A percentile compares a stretch with the other conserved stretches of the same genome.
These are phyloP conservation scores for Epichloe sp. DNA, from an alignment of 2,329 filamentous ascomycete genomes.

Conservation along the genomic window DNA sequence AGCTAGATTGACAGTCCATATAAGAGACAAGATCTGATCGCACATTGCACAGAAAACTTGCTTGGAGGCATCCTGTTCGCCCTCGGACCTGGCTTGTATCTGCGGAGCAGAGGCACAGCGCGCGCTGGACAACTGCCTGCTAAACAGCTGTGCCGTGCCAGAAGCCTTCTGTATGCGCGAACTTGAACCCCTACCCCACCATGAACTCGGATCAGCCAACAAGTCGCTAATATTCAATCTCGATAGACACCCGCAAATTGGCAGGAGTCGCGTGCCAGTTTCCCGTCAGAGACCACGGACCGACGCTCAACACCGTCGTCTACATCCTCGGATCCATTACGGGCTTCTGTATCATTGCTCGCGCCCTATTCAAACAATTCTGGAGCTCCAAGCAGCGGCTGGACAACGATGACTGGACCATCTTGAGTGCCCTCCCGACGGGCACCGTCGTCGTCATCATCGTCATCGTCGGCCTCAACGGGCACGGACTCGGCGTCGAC, in stretches of 20 bases:
- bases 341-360: slow-evolving; percentile 6
- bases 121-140: background rate
- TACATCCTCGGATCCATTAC: slow-evolving; percentile 7
- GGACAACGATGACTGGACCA: slow-evolving; percentile 19
- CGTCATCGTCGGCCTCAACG: slow-evolving; percentile 9
- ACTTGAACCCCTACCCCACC: background rate
- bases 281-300: background rate
- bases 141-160: background rate
- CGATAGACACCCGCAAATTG: background rate
- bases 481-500: slow-evolving; percentile 15
- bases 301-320: background rate
- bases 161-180: background rate
- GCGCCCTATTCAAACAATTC: slow-evolving; percentile 13
- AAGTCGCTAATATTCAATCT: too few species aligned
- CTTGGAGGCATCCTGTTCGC: background rate
- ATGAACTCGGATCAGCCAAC: background rate
- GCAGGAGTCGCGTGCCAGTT: background rate
- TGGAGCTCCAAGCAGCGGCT: slow-evolving; percentile 17
- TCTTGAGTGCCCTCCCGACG: slow-evolving; percentile 10
- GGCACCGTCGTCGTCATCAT: slow-evolving; percentile 10
- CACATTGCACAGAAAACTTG: background rate
- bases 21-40: background rate
- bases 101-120: background rate
- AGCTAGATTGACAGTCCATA: too few species aligned
- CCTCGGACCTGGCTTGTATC: background rate